phyloP scores from a whole-genome alignment of 176 grass and related monocot genomes.

The Urochloa ruziziensis region DNA sequence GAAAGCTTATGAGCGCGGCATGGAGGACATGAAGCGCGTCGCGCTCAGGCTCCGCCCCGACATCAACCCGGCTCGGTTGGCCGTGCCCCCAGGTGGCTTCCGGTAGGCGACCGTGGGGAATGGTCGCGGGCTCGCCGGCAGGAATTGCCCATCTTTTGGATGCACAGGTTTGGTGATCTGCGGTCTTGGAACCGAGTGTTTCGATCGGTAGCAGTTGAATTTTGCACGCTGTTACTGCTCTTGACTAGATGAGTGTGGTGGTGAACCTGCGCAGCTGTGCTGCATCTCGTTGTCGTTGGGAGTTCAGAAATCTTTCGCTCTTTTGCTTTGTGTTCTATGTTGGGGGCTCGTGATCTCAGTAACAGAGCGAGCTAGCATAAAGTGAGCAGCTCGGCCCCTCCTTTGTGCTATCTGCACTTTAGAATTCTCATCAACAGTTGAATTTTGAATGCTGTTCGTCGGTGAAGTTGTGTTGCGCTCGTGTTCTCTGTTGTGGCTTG shows the following conservation, averaged over 20 bases:
- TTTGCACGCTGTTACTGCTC: too few species aligned
- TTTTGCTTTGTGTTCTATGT: background rate
- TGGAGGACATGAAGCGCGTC: slow-evolving; percentile 38
- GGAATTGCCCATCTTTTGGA: background rate
- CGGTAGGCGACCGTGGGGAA: background rate
- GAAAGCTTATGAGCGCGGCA: slow-evolving; percentile 16
- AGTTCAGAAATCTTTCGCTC: background rate
- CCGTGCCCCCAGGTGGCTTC: background rate
- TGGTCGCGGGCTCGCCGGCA: background rate
- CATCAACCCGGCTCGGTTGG: slow-evolving; percentile 5
- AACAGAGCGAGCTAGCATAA: too few species aligned
- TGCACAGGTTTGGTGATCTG: background rate
- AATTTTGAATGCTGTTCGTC: too few species aligned
- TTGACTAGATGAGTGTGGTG: background rate
- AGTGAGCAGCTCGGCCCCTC: too few species aligned
- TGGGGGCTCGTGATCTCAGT: background rate
- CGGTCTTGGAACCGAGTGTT: background rate
- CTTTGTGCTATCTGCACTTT: too few species aligned
- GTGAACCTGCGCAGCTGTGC: background rate
- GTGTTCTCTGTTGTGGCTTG: too few species aligned
- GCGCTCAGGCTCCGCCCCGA: background rate
- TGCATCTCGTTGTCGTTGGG: background rate
- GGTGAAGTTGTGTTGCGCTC: too few species aligned
- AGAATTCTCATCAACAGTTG: too few species aligned
- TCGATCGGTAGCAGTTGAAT: background rate